Percentiles rank a stretch among this genome's conserved stretches.
These are phyloP conservation scores for Kazachstania martiniae DNA, from an alignment of 805 yeast species.

Conservation along the genomic window DNA sequence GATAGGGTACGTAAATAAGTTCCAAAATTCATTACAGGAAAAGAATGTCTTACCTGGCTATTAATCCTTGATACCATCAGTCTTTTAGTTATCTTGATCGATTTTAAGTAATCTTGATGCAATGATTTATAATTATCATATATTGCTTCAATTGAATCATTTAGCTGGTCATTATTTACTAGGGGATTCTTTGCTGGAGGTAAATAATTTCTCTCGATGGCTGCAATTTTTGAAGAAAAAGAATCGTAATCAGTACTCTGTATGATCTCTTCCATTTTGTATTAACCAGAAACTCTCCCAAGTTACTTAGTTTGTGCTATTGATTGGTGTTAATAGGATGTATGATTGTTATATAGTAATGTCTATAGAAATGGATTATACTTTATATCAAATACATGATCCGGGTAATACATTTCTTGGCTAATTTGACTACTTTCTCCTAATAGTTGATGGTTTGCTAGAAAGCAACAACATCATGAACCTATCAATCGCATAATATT, in stretches of 20 bases:
- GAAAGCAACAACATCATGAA: too few relatives aligned
- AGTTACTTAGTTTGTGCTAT: background rate
- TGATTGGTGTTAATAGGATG: background rate
- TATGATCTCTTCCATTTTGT: slow-evolving; percentile 17
- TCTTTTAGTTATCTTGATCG: slow-evolving; percentile 8
- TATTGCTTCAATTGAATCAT: background rate
- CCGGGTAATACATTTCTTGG: background rate
- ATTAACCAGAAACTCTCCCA: background rate
- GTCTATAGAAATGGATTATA: background rate
- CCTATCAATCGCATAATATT: too few relatives aligned
- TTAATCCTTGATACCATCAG: slow-evolving; percentile 15
- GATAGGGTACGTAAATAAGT: slow-evolving; percentile 50
- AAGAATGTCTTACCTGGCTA: slow-evolving; percentile 25
- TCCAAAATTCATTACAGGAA: slow-evolving; percentile 63
- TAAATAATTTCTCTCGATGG: slow-evolving; percentile 40
- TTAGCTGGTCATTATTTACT: background rate
- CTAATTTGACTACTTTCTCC: background rate
- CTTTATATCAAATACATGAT: background rate
- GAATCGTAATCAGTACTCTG: slow-evolving; percentile 58
- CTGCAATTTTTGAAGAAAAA: slow-evolving; percentile 49
- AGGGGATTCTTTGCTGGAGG: slow-evolving; percentile 26
- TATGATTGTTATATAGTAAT: background rate
- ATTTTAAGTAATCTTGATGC: slow-evolving; percentile 15
- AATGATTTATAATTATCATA: slow-evolving; percentile 9
- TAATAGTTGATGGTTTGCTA: background rate